phyloP scores from a whole-genome alignment of 352 stramenopile species.

The Globisporangium parvum region DNA sequence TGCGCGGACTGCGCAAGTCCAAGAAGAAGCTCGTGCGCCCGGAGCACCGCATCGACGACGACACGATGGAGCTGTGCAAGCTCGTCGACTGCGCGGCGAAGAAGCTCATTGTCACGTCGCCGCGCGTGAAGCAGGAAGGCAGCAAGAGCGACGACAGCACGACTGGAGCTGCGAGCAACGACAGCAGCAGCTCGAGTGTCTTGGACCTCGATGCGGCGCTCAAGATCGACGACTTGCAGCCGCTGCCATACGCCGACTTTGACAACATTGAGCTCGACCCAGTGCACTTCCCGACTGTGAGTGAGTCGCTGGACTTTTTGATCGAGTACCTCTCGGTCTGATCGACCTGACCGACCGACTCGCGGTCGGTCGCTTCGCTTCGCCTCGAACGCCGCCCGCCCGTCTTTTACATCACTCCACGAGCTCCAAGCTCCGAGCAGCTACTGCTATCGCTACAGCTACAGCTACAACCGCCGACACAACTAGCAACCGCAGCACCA shows the following conservation, averaged over 20 bases:
- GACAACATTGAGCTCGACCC: conserved; percentile 42
- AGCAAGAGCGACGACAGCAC: neutral
- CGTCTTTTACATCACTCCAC: neutral
- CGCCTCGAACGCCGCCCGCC: neutral
- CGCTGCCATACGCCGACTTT: conserved; percentile 37
- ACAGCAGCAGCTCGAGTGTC: conserved; percentile 1
- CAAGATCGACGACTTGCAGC: conserved; percentile 33
- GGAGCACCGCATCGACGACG: conserved; percentile 53
- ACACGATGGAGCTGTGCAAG: conserved; percentile 55
- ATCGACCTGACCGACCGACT: neutral
- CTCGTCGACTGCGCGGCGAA: conserved; percentile 39
- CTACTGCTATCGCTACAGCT: neutral
- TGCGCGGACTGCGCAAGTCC: conserved; percentile 59
- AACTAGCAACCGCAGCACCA: neutral
- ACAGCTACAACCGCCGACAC: neutral
- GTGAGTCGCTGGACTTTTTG: conserved; percentile 61
- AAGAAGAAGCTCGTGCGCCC: conserved; percentile 64
- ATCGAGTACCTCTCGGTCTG: conserved; percentile 49
- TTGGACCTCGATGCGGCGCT: conserved; percentile 17
- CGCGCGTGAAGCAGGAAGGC: conserved; percentile 9
- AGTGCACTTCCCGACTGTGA: conserved; percentile 44
- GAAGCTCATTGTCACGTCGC: conserved; percentile 32
- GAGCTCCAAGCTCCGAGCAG: too few species aligned
- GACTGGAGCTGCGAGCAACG: neutral
- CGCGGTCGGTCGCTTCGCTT: neutral